Percentiles rank a stretch among this genome's conserved stretches.
phyloP scores from a whole-genome alignment of 1,284 basidiomycete genomes.

The Phellinidium pouzarii region DNA sequence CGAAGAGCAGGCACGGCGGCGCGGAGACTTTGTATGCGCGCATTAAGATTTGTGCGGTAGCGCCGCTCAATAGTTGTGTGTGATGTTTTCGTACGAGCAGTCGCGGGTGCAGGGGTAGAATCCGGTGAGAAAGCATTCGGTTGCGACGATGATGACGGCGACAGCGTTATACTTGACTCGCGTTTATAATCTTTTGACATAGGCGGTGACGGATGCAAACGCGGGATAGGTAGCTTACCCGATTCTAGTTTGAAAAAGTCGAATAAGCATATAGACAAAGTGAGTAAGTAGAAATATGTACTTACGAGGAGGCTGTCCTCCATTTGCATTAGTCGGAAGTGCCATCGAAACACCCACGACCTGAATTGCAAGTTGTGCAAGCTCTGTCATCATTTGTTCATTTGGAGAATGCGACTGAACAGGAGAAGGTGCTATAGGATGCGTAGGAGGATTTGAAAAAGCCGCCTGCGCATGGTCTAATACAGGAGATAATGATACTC shows the following conservation, averaged over 20 bases:
- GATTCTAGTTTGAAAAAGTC: not conserved
- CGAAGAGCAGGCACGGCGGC: constrained; percentile 79
- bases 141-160: constrained; percentile 29
- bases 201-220: constrained; percentile 28
- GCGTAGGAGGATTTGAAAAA: not conserved
- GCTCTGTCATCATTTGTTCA: constrained; percentile 11
- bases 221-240: constrained; percentile 34
- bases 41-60: constrained; percentile 86
- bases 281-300: not conserved
- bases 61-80: constrained; percentile 90
- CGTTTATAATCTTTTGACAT: not conserved
- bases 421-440: not conserved
- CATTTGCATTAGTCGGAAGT: not conserved
- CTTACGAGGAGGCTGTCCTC: not conserved
- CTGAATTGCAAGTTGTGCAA: constrained; percentile 14
- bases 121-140: constrained; percentile 25
- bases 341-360: constrained; percentile 17
- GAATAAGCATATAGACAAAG: not conserved
- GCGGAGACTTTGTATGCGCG: constrained; percentile 77
- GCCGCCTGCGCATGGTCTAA: not conserved
- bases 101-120: constrained; percentile 24
- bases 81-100: constrained; percentile 67
- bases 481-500: not conserved
- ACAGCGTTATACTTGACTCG: constrained; percentile 11
- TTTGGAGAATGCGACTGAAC: not conserved